phyloP scores from a whole-genome alignment of 73 alveolate species.

The Paramecium caudatum region DNA sequence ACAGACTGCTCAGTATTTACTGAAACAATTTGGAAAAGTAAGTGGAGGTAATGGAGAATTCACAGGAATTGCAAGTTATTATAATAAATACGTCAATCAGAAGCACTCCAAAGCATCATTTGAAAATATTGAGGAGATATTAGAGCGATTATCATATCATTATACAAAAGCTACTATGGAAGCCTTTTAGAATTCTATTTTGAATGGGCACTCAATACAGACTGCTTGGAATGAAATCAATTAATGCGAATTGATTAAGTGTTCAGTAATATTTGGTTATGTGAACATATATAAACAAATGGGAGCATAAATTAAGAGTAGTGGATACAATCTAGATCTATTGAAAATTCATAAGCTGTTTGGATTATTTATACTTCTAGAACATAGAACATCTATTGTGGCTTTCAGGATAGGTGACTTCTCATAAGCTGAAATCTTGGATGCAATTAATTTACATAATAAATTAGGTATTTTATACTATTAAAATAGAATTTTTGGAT shows the following conservation, averaged over 20 bases:
- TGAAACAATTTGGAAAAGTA: constrained; percentile 43
- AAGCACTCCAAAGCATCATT: not conserved
- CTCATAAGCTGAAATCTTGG: not conserved
- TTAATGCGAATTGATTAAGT: constrained; percentile 47
- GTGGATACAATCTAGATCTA: not conserved
- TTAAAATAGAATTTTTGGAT: constrained; percentile 16
- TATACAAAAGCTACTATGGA: constrained; percentile 26
- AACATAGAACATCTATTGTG: constrained; percentile 34
- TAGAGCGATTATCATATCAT: constrained; percentile 29
- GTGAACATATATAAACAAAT: not conserved
- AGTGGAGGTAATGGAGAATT: constrained; percentile 47
- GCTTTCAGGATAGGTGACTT: constrained; percentile 23
- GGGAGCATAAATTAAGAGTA: not conserved
- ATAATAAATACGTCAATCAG: constrained; percentile 1
- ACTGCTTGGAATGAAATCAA: constrained; percentile 47
- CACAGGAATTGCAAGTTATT: constrained; percentile 48
- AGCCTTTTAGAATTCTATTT: not conserved
- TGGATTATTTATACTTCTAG: constrained; percentile 16
- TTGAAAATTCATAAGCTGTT: constrained; percentile 6
- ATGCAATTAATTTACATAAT: not conserved
- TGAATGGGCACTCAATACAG: not conserved
- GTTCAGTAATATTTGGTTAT: constrained; percentile 47
- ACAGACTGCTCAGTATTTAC: constrained; percentile 73
- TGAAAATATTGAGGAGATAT: not conserved
- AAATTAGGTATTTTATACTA: not conserved